Evolutionary conservation across 768 basidiomycete genomes (phyloP).

Genomic region (Obba rivulosa): DNA sequence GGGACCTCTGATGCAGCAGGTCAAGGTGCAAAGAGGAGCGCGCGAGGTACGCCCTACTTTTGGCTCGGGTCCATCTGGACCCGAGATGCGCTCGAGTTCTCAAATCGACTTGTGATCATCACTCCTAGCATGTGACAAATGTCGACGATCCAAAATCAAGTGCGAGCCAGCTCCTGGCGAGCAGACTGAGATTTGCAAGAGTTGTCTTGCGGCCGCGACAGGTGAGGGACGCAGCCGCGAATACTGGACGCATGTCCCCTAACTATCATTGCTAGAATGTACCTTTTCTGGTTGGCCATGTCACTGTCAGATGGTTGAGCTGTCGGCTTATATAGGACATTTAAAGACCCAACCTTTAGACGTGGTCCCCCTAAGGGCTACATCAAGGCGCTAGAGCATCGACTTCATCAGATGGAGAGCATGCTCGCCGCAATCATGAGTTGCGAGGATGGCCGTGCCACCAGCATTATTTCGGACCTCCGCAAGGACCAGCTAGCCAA

Average conservation of each 20-base stretch:
- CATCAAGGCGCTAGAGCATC: slow-evolving; percentile 86
- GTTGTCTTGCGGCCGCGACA: slow-evolving; percentile 44
- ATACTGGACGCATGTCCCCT: background rate
- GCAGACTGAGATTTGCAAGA: slow-evolving; percentile 54
- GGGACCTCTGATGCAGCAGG: no score
- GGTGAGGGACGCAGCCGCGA: slow-evolving; percentile 1
- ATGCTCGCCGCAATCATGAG: slow-evolving; percentile 76
- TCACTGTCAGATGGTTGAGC: slow-evolving; percentile 38
- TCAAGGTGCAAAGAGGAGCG: no score
- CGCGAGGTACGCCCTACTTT: no score
- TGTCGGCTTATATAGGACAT: background rate
- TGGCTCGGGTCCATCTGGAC: no score
- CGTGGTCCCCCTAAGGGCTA: slow-evolving; percentile 90
- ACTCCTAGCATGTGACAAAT: slow-evolving; percentile 73
- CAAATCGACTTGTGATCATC: no score
- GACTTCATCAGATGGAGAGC: slow-evolving; percentile 90
- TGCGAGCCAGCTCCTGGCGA: slow-evolving; percentile 70
- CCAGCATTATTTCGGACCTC: slow-evolving; percentile 55
- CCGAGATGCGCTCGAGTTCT: no score
- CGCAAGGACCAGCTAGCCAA: slow-evolving; percentile 69
- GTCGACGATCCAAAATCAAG: slow-evolving; percentile 83
- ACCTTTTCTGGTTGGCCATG: slow-evolving; percentile 55
- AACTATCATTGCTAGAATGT: slow-evolving; percentile 8
- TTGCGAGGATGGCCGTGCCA: slow-evolving; percentile 62
- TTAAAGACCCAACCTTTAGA: slow-evolving; percentile 66